Conservation (phyloP, 106 monocot species). For the Apostasia shenzhenica region DNA sequence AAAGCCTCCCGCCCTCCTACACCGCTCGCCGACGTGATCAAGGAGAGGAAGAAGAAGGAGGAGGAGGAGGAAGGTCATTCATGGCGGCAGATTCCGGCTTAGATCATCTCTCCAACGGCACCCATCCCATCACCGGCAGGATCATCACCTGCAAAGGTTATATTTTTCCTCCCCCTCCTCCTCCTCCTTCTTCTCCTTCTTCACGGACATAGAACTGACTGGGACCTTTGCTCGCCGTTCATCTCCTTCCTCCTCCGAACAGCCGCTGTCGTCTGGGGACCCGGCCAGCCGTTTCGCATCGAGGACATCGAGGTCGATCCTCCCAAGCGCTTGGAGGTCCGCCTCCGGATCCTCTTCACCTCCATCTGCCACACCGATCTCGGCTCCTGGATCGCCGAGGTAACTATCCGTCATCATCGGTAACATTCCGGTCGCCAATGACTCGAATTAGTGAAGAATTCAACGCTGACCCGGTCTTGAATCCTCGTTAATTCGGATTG, state of each 20-base stretch:
- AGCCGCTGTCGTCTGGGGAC: conserved; percentile 59
- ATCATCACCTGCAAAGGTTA: conserved; percentile 72
- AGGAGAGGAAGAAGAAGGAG: background rate
- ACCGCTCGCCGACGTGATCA: too few species aligned
- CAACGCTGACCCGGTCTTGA: background rate
- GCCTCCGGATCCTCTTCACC: conserved; percentile 53
- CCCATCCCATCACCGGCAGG: conserved; percentile 18
- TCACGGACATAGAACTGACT: background rate
- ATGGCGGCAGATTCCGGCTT: conserved; percentile 1
- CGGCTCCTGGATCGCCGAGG: conserved; percentile 53
- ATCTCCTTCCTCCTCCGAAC: background rate
- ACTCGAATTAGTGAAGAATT: too few species aligned
- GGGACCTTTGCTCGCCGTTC: background rate
- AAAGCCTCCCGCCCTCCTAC: too few species aligned
- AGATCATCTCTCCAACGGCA: background rate
- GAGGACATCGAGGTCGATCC: conserved; percentile 62
- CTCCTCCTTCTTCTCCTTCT: background rate
- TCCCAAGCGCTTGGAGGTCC: conserved; percentile 57
- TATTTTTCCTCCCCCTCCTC: background rate
- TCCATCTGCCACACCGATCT: conserved; percentile 84
- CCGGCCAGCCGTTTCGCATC: conserved; percentile 49
- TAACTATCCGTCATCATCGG: background rate
- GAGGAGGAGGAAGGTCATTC: too few species aligned
- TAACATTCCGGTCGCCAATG: too few species aligned
- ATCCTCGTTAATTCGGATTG: background rate